Conservation (phyloP, 805 yeast genomes). For the Helenozyma baotianmanensis region DNA sequence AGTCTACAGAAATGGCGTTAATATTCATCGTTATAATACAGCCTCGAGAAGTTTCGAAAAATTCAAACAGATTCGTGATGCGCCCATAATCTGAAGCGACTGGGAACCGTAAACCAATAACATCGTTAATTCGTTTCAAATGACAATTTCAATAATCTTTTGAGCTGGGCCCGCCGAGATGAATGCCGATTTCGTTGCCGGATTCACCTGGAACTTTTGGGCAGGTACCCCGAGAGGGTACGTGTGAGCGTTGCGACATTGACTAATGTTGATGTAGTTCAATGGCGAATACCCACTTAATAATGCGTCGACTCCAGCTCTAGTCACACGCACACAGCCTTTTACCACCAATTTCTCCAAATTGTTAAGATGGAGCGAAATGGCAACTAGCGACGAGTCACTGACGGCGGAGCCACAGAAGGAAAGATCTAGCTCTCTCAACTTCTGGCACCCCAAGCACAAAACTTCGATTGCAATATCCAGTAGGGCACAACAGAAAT, state of each 20-base stretch:
- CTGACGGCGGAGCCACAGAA: conserved; percentile 81
- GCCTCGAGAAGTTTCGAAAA: neutral
- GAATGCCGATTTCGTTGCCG: conserved; percentile 53
- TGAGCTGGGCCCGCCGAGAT: conserved; percentile 51
- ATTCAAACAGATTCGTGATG: neutral
- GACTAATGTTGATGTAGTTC: conserved; percentile 55
- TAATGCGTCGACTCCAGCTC: conserved; percentile 70
- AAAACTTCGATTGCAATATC: conserved; percentile 66
- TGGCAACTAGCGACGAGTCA: conserved; percentile 59
- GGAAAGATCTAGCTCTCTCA: conserved; percentile 53
- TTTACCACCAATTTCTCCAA: conserved; percentile 49
- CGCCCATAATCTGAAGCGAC: no score
- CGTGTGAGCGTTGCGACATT: conserved; percentile 64
- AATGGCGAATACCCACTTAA: conserved; percentile 53
- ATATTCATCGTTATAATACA: neutral
- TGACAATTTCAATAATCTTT: conserved; percentile 54
- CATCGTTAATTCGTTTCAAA: no score
- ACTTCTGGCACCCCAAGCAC: conserved; percentile 58
- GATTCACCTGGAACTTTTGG: conserved; percentile 45
- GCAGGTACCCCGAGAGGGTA: conserved; percentile 61
- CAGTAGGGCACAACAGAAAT: conserved; percentile 72
- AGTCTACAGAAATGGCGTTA: no score
- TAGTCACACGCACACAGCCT: conserved; percentile 73
- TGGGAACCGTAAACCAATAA: no score
- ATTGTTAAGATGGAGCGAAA: conserved; percentile 49